Evolutionary conservation across 345 rosid genomes (phyloP), one percentile per base, ranked within the genome.

Genomic region (Gossypium rotundifolium): DNA sequence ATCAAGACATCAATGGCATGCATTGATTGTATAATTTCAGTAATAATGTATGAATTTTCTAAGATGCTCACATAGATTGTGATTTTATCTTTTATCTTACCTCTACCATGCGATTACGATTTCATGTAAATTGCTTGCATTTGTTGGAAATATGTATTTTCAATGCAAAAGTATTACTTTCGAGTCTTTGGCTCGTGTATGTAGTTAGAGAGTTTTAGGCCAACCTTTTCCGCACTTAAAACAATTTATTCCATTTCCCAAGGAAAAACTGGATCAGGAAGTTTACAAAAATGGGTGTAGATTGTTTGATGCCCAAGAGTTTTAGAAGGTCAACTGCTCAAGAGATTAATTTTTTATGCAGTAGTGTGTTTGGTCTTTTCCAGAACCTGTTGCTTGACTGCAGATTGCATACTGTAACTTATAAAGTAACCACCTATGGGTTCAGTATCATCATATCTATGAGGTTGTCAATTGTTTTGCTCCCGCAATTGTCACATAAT

Each of bases 31-130:
- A 71, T 38, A 54, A 18, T n/a, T 25, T 76, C 14, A 52, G 45
- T 71, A 51, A 59, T 46, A 12, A 57, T 58, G 16, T 72, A 12
- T 58, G 11, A 58, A 77, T 65, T 12, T 57, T 77, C 59, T 29
- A 45, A 3, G 9, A 64, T 9, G 25, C 18, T 64, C 51, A 18
- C 51, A n/a, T 42, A 11, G 68, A n/a, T 38, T 65, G 51, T 11
- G n/a, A 65, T 22, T 22, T 45, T 66, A 45, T 22, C 71, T 46
- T 45, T 27, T 66, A 7, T 67, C 5, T 20, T 66, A 12, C 18
- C 23, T 45, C 55, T 46, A 46, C 42, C 6, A 14, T 13, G 17
- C 25, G 10, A 66, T 27, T 66, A 46, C 20, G 1, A 22, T 46
- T 45, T 46, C 18, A 5, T 67, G 53, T n/a, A 63, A 17, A 46